Evolutionary conservation across 768 basidiomycete genomes (phyloP).

Genomic region (Agrocybe chaxingu): DNA sequence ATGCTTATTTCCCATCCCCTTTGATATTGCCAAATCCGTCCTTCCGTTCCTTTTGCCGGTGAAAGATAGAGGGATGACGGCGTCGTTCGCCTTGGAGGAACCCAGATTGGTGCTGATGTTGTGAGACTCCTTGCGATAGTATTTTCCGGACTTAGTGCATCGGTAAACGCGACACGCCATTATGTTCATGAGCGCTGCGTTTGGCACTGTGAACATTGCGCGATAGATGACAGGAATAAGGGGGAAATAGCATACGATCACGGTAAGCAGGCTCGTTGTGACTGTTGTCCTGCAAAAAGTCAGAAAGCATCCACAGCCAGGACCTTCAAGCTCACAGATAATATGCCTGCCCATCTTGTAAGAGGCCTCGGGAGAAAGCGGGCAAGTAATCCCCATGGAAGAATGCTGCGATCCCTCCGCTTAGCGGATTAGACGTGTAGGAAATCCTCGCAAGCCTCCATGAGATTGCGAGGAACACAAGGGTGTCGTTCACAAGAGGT

Average conservation of each 20-base stretch:
- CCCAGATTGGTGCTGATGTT: too few relatives aligned
- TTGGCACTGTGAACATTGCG: background rate
- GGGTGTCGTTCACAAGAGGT: slow-evolving; percentile 20
- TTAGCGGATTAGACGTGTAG: background rate
- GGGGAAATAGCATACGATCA: background rate
- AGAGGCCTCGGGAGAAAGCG: slow-evolving; percentile 17
- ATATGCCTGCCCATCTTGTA: slow-evolving; percentile 26
- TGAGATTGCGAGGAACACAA: slow-evolving; percentile 26
- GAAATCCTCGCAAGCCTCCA: slow-evolving; percentile 16
- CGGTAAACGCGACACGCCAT: slow-evolving; percentile 7
- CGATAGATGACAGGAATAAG: slow-evolving; percentile 3
- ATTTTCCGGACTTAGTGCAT: background rate
- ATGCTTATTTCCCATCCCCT: too few relatives aligned
- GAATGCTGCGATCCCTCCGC: slow-evolving; percentile 6
- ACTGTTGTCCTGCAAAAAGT: slow-evolving; percentile 1
- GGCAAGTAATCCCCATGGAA: slow-evolving; percentile 16
- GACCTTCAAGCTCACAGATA: slow-evolving; percentile 19
- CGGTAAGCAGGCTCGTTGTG: background rate
- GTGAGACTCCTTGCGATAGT: too few relatives aligned
- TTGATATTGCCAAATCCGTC: too few relatives aligned
- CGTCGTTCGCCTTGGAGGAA: too few relatives aligned
- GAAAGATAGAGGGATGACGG: too few relatives aligned
- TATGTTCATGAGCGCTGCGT: slow-evolving; percentile 6
- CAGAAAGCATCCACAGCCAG: background rate
- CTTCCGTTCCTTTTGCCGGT: too few relatives aligned